phyloP scores from a whole-genome alignment of 2,329 filamentous ascomycete species.

The Exophiala calicioides region DNA sequence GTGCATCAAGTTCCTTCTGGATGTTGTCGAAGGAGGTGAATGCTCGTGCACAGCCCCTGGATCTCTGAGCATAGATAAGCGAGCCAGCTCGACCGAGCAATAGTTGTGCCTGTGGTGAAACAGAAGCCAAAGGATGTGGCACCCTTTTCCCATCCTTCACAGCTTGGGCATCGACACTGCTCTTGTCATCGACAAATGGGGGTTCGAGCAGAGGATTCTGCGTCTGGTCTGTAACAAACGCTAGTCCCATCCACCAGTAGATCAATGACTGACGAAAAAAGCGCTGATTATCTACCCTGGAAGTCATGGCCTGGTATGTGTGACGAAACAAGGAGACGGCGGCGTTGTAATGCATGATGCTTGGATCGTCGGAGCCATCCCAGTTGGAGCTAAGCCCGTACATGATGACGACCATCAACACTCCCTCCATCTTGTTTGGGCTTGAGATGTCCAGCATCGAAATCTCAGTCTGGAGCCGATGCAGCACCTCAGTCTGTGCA shows the following conservation, averaged over 20 bases:
- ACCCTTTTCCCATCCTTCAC: not conserved
- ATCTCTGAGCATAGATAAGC: conserved; percentile 2
- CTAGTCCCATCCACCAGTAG: conserved; percentile 13
- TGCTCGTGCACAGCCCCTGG: not conserved
- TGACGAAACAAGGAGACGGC: conserved; percentile 4
- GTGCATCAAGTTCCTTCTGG: not conserved
- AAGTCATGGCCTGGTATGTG: not conserved
- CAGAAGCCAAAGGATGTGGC: conserved; percentile 9
- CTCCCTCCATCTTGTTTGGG: not conserved
- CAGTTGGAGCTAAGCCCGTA: conserved; percentile 9
- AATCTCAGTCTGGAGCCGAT: conserved; percentile 9
- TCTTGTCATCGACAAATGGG: not conserved
- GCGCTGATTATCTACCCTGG: not conserved
- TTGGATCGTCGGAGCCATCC: conserved; percentile 7
- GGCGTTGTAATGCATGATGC: conserved; percentile 9
- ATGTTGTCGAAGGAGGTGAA: conserved; percentile 3
- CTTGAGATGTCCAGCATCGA: conserved; percentile 3
- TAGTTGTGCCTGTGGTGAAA: conserved; percentile 6
- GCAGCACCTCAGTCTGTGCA: conserved; percentile 10
- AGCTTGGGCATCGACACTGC: not conserved
- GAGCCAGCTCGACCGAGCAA: conserved; percentile 8
- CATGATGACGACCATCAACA: conserved; percentile 8
- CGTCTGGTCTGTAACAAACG: conserved; percentile 2
- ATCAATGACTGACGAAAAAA: conserved; percentile 1
- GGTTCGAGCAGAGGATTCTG: not conserved